These are phyloP conservation scores for Physcomitrium patens DNA, from an alignment of 225 moss, liverwort and hornwort species.

Conservation along the genomic window DNA sequence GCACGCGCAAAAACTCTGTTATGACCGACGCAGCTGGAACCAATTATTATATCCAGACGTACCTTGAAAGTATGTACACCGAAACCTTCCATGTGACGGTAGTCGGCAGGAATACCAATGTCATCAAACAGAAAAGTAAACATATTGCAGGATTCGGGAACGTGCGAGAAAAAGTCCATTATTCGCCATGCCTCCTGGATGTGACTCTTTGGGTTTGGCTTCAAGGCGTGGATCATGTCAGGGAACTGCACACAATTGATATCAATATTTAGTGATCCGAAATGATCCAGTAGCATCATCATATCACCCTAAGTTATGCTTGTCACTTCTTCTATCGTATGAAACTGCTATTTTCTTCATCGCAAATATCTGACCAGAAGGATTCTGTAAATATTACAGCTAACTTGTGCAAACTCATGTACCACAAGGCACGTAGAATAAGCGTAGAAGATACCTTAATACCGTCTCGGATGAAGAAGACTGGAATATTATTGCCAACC, in stretches of 20 bases:
- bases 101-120: slow-evolving; percentile 68
- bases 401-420: too few species aligned
- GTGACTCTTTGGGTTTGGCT: slow-evolving; percentile 75
- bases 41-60: neutral
- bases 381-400: too few species aligned
- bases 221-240: slow-evolving; percentile 70
- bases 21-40: too few species aligned
- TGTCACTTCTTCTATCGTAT: too few species aligned
- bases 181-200: slow-evolving; percentile 75
- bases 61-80: slow-evolving; percentile 84
- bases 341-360: too few species aligned
- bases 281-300: too few species aligned
- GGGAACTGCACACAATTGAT: slow-evolving; percentile 51
- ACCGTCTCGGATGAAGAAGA: slow-evolving; percentile 81
- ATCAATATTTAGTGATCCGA: neutral
- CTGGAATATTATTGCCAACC: slow-evolving; percentile 83
- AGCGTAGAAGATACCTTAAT: slow-evolving; percentile 50
- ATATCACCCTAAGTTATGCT: too few species aligned
- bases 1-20: too few species aligned
- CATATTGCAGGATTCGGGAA: slow-evolving; percentile 68
- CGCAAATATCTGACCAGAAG: too few species aligned
- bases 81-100: slow-evolving; percentile 82
- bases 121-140: slow-evolving; percentile 79
- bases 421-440: too few species aligned
- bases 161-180: slow-evolving; percentile 76